Percentiles rank a stretch among this genome's conserved stretches.
phyloP scores from a whole-genome alignment of 805 yeast species.

The Starmerella vaccinii region DNA sequence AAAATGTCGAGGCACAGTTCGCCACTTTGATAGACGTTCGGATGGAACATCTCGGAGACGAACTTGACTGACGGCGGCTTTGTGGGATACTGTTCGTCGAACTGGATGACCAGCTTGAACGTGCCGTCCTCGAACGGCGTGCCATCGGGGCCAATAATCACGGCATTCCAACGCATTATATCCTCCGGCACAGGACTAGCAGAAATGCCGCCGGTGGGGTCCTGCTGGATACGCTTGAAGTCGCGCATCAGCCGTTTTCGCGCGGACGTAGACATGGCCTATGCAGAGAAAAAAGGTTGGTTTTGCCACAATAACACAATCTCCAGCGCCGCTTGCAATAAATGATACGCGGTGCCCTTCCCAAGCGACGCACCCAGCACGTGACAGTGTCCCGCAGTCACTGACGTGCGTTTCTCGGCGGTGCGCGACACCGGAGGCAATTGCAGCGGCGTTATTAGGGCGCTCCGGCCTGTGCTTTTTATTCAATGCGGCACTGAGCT shows the following conservation, averaged over 20 bases:
- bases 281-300: not conserved
- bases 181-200: conserved; percentile 96
- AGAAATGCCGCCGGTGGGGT: conserved; percentile 95
- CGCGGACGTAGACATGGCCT: conserved; percentile 90
- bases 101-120: conserved; percentile 71
- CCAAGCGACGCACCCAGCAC: not conserved
- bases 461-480: not conserved
- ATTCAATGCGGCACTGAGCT: not conserved
- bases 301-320: not conserved
- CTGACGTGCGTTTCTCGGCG: not conserved
- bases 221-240: conserved; percentile 95
- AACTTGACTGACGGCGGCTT: conserved; percentile 93
- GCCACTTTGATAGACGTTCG: conserved; percentile 91
- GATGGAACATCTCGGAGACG: conserved; percentile 92
- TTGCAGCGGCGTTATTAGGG: no score
- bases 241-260: conserved; percentile 98
- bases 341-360: not conserved
- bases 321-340: not conserved
- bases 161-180: conserved; percentile 97
- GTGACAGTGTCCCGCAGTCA: not conserved
- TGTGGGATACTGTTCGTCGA: conserved; percentile 95
- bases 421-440: not conserved
- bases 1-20: conserved; percentile 91
- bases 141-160: conserved; percentile 92
- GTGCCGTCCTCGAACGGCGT: conserved; percentile 99